Evolutionary conservation across 2,329 filamentous ascomycete genomes (phyloP).

Genomic region (Rugonectria rugulosa): DNA sequence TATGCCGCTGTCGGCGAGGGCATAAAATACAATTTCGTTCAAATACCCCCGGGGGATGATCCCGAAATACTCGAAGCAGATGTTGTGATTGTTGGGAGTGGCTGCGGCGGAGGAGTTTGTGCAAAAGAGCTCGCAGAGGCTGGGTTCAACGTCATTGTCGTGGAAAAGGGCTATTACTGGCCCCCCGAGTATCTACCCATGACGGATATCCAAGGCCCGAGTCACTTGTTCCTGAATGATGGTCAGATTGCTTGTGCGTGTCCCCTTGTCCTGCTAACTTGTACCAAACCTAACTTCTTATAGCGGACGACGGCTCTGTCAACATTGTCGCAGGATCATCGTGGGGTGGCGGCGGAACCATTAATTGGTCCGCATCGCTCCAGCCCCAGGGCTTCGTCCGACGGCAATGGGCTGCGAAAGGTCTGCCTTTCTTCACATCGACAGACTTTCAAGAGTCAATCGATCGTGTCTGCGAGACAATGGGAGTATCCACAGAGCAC

Average conservation of each 20-base stretch:
- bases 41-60: slow-evolving; percentile 49
- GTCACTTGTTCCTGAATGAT: slow-evolving; percentile 8
- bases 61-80: slow-evolving; percentile 73
- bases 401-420: slow-evolving; percentile 71
- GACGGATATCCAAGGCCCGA: slow-evolving; percentile 39
- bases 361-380: slow-evolving; percentile 74
- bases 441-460: slow-evolving; percentile 53
- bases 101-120: slow-evolving; percentile 78
- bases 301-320: slow-evolving; percentile 55
- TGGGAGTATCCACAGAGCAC: slow-evolving; percentile 72
- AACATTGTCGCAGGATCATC: slow-evolving; percentile 70
- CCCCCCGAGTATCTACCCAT: slow-evolving; percentile 73
- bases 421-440: not conserved
- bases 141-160: slow-evolving; percentile 73
- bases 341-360: slow-evolving; percentile 80
- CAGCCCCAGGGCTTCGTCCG: slow-evolving; percentile 74
- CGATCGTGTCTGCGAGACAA: slow-evolving; percentile 76
- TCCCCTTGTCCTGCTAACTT: not conserved
- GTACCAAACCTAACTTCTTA: not conserved
- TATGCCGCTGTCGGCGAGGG: not conserved
- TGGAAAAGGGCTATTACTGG: slow-evolving; percentile 78
- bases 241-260: slow-evolving; percentile 7
- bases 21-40: slow-evolving; percentile 54
- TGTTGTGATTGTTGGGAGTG: slow-evolving; percentile 79
- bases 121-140: slow-evolving; percentile 78